Conservation (phyloP, 2,329 filamentous ascomycete species). For the Monascus ruber region DNA sequence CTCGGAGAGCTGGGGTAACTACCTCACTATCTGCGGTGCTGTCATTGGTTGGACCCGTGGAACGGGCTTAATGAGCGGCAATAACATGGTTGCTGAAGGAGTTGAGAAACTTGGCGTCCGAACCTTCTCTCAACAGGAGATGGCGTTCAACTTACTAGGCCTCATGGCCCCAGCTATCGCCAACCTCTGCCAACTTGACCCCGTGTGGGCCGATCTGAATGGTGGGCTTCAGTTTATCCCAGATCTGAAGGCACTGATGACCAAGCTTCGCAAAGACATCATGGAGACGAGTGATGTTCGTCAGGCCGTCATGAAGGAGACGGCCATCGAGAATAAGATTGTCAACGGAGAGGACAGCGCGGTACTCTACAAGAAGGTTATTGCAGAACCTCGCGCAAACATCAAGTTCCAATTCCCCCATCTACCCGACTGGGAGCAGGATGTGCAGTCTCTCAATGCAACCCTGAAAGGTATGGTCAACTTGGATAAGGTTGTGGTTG, state of each 20-base stretch:
- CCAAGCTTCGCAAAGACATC: constrained; percentile 81
- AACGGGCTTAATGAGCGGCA: constrained; percentile 93
- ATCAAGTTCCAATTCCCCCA: constrained; percentile 94
- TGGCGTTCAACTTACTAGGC: constrained; percentile 96
- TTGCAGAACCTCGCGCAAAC: constrained; percentile 87
- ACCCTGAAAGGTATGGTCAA: constrained; percentile 96
- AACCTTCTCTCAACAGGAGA: constrained; percentile 98
- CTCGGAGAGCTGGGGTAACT: constrained; percentile 93
- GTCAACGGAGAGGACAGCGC: constrained; percentile 91
- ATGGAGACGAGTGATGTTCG: constrained; percentile 92
- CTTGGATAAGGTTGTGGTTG: constrained; percentile 92
- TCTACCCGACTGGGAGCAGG: constrained; percentile 81
- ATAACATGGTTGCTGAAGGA: constrained; percentile 94
- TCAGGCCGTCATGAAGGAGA: constrained; percentile 90
- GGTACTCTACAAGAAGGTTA: constrained; percentile 86
- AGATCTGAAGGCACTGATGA: constrained; percentile 90
- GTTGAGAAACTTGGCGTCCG: constrained; percentile 94
- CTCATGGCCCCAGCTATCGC: constrained; percentile 91
- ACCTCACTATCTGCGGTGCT: constrained; percentile 94
- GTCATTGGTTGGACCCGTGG: constrained; percentile 99
- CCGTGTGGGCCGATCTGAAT: constrained; percentile 94
- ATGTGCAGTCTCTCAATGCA: constrained; percentile 78
- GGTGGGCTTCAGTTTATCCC: constrained; percentile 96
- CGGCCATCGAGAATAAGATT: constrained; percentile 89
- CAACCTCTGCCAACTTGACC: constrained; percentile 88